These are phyloP conservation scores for Talaromyces rugulosus DNA, from an alignment of 2,329 filamentous ascomycete genomes.

Conservation along the genomic window DNA sequence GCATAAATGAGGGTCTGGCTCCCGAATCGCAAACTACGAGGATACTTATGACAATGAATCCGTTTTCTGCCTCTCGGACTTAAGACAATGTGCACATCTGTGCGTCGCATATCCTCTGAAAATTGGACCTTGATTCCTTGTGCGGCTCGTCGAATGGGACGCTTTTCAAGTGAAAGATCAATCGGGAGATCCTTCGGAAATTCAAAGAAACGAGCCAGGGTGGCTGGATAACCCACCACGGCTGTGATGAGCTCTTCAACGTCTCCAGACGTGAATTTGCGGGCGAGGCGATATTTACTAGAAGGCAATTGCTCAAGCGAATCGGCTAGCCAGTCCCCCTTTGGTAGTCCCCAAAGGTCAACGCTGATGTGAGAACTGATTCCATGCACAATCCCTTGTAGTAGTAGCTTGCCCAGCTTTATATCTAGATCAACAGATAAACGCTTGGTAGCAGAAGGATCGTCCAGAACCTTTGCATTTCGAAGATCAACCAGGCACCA, in stretches of 20 bases:
- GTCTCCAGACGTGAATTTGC: conserved; percentile 61
- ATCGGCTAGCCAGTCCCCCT: conserved; percentile 62
- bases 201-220: conserved; percentile 59
- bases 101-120: not conserved
- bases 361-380: conserved; percentile 52
- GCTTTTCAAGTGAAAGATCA: not conserved
- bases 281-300: conserved; percentile 42
- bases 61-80: not conserved
- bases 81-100: conserved; percentile 6
- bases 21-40: conserved; percentile 4
- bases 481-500: conserved; percentile 70
- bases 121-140: conserved; percentile 7
- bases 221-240: conserved; percentile 71
- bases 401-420: conserved; percentile 22
- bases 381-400: conserved; percentile 28
- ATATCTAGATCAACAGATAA: conserved; percentile 39
- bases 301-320: conserved; percentile 5
- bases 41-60: not conserved
- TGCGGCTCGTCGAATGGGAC: not conserved
- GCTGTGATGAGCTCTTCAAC: conserved; percentile 74
- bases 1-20: conserved; percentile 3
- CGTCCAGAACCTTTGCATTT: conserved; percentile 1
- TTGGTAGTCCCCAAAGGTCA: conserved; percentile 47
- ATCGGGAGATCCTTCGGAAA: not conserved
- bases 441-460: conserved; percentile 65